Evolutionary conservation across 1,284 basidiomycete genomes (phyloP).

Genomic region (Tremellales sp.): DNA sequence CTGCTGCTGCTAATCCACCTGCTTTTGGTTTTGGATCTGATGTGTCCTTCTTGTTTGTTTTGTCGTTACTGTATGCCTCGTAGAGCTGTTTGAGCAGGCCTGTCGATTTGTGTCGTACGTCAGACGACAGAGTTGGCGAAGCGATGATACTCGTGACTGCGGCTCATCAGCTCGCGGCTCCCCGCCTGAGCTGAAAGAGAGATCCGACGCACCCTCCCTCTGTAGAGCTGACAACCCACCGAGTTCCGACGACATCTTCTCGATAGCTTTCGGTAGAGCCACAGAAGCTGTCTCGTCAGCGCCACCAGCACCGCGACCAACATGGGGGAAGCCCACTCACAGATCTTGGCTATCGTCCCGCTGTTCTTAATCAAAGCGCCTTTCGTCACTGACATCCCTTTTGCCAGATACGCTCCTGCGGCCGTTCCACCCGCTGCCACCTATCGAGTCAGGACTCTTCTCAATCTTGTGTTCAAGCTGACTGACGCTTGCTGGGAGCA

Average conservation of each 20-base stretch:
- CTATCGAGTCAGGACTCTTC: conserved; percentile 4
- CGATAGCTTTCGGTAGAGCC: conserved; percentile 35
- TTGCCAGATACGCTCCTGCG: conserved; percentile 22
- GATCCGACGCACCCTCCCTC: conserved; percentile 33
- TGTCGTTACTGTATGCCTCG: conserved; percentile 29
- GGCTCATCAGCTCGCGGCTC: not conserved
- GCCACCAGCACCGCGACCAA: not conserved
- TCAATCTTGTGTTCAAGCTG: not conserved
- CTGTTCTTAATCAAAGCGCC: conserved; percentile 31
- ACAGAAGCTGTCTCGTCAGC: conserved; percentile 25
- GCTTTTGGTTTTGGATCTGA: not conserved
- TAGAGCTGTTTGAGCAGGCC: conserved; percentile 24
- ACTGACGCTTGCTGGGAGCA: conserved; percentile 24
- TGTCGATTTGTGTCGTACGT: conserved; percentile 31
- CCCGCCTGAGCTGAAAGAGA: not conserved
- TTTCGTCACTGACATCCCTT: conserved; percentile 31
- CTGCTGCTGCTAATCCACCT: not conserved
- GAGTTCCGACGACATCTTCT: conserved; percentile 28
- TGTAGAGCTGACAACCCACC: conserved; percentile 36
- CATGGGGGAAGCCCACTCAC: conserved; percentile 15
- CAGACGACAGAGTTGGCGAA: conserved; percentile 34
- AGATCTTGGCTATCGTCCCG: conserved; percentile 32
- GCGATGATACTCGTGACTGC: conserved; percentile 33
- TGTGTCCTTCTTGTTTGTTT: conserved; percentile 4
- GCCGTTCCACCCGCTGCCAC: conserved; percentile 16